Percentiles rank a stretch among this genome's conserved stretches.
These are phyloP conservation scores for Drechslerella dactyloides DNA, from an alignment of 2,329 filamentous ascomycete genomes.

Conservation along the genomic window DNA sequence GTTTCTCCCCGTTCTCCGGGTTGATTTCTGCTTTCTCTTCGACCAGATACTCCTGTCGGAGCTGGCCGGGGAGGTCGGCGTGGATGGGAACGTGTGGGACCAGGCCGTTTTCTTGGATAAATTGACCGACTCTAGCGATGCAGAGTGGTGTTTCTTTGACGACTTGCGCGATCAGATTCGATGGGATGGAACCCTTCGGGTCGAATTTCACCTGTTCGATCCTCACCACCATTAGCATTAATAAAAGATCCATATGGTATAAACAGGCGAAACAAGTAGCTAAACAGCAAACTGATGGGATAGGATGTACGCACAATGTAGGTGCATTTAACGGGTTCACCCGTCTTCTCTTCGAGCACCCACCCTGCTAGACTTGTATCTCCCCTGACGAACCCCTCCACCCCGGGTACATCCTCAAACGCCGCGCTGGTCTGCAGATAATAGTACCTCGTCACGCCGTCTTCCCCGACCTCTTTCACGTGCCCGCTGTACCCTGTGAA, in stretches of 20 bases:
- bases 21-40: conserved; percentile 21
- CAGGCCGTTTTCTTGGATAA: conserved; percentile 36
- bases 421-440: conserved; percentile 42
- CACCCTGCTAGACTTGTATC: conserved; percentile 32
- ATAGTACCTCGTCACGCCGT: conserved; percentile 42
- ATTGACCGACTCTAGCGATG: conserved; percentile 20
- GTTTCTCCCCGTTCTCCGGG: conserved; percentile 20
- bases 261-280: background rate
- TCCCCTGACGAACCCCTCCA: conserved; percentile 34
- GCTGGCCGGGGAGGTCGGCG: conserved; percentile 34
- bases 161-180: conserved; percentile 17
- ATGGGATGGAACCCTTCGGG: conserved; percentile 37
- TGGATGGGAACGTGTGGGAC: conserved; percentile 38
- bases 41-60: conserved; percentile 24
- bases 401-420: conserved; percentile 38
- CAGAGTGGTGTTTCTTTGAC: conserved; percentile 39
- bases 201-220: conserved; percentile 42
- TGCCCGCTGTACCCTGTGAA: conserved; percentile 49
- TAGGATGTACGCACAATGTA: conserved; percentile 33
- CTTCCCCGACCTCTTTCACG: conserved; percentile 39
- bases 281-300: background rate
- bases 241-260: background rate
- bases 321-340: conserved; percentile 30
- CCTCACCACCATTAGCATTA: conserved; percentile 3
- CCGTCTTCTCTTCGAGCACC: conserved; percentile 28